Evolutionary conservation across 352 stramenopile genomes (phyloP).

Genomic region (Pythium oligandrum): DNA sequence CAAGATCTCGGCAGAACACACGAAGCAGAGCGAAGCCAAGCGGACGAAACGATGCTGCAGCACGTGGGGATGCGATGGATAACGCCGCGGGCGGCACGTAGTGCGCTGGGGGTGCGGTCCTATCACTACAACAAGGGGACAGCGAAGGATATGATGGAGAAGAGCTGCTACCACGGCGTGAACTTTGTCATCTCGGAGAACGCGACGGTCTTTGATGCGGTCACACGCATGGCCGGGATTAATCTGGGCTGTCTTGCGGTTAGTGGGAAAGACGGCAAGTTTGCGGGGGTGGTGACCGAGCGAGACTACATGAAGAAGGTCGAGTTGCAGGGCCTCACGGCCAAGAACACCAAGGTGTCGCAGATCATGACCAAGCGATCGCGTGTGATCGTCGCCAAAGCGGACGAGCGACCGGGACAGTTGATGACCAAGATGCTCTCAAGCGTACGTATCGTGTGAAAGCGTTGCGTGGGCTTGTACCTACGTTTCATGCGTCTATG

Average conservation of each 20-base stretch:
- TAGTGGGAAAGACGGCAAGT: conserved; percentile 83
- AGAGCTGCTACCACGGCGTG: conserved; percentile 93
- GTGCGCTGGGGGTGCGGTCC: conserved; percentile 11
- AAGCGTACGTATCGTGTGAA: conserved; percentile 36
- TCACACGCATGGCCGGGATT: conserved; percentile 94
- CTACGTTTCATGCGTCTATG: too few relatives aligned
- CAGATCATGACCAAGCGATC: conserved; percentile 94
- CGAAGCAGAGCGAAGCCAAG: too few relatives aligned
- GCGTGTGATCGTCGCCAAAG: conserved; percentile 87
- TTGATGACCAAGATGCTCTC: conserved; percentile 97
- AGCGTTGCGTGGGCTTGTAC: too few relatives aligned
- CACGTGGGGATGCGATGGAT: neutral
- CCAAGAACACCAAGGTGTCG: conserved; percentile 79
- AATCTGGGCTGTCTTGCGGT: conserved; percentile 91
- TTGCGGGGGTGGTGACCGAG: conserved; percentile 91
- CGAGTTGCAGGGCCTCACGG: conserved; percentile 89
- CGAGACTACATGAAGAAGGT: conserved; percentile 96
- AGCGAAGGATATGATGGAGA: conserved; percentile 89
- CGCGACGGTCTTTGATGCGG: conserved; percentile 90
- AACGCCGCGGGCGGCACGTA: neutral
- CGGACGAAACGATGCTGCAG: too few relatives aligned
- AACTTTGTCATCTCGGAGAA: conserved; percentile 94
- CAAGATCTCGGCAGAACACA: too few relatives aligned
- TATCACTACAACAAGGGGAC: conserved; percentile 79
- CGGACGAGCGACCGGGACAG: conserved; percentile 80